Base-by-base conservation (phyloP, 2,329 filamentous ascomycete genomes). In the Amauroascus verrucosus region DNA sequence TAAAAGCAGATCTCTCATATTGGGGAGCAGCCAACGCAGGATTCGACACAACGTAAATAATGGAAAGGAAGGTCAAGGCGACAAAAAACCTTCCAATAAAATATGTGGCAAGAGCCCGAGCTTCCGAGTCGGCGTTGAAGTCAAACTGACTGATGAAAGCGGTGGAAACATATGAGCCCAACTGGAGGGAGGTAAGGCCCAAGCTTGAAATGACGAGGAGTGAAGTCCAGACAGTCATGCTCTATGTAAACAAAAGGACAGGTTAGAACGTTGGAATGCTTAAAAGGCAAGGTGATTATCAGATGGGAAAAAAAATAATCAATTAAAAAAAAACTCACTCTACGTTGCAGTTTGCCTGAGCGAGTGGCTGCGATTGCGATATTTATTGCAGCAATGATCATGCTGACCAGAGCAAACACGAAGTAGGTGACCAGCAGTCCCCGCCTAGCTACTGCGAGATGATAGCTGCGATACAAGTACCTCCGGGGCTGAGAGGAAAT, bases 361-460 rank as follows among this genome's bases (percentile, higher is more conserved):
- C 46, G 24, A 8, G 32, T 18, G 6, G 38, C 14, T 13, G 44
- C 44, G 13, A n/a, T 32, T 6, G 8, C 24, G 44, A 46, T 46
- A 13, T 20, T 46, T 5, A 26, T n/a, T 9, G 28, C 28, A 7
- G 52, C 52, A 22, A 54, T 9, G 30, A 32, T 3, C 33, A 49
- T 49, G 13, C 24, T 46, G 20, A 54, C 41, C 37, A 54, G 16
- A 2, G 46, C 52, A 32, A 54, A 46, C 18, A 54, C 52, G 11
- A 50, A 28, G 24, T 24, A 50, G 0, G 47, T 50, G 18, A 54
- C 30, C 1, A 48, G 3, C 16, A 48, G 14, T 11, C 35, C 51
- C 9, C 44, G 26, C 9, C 30, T n/a, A 5, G 50, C 41, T 13
- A 44, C 40, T 3, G 14, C 1, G 6, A 51, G 18, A n/a, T n/a